Evolutionary conservation across 768 basidiomycete genomes (phyloP).

Genomic region (Suillus fuscotomentosus): DNA sequence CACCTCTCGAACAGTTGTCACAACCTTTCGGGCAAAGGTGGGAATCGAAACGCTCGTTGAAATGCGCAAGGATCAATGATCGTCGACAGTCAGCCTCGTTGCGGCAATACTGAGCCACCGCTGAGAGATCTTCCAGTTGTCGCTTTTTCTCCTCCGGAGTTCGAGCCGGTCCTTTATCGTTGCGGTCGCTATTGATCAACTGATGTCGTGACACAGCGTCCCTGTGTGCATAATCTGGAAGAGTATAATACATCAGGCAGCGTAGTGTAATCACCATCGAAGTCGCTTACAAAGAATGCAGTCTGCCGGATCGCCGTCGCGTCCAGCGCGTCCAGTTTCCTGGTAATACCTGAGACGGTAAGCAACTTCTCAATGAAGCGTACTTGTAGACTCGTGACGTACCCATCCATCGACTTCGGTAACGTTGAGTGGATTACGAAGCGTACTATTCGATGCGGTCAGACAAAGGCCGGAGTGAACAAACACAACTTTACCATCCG

Average conservation of each 20-base stretch:
- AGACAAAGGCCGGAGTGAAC: background rate
- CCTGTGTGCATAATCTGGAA: slow-evolving; percentile 59
- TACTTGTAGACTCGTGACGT: slow-evolving; percentile 21
- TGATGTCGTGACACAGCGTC: slow-evolving; percentile 57
- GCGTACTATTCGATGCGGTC: slow-evolving; percentile 54
- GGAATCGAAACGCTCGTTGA: slow-evolving; percentile 77
- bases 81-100: slow-evolving; percentile 88
- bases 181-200: slow-evolving; percentile 59
- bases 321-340: slow-evolving; percentile 95
- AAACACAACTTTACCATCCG: slow-evolving; percentile 50
- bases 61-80: slow-evolving; percentile 83
- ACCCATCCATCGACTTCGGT: slow-evolving; percentile 85
- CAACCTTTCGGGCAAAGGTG: slow-evolving; percentile 67
- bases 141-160: slow-evolving; percentile 47
- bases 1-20: slow-evolving; percentile 73
- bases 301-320: slow-evolving; percentile 81
- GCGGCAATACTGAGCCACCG: slow-evolving; percentile 76
- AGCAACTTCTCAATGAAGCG: slow-evolving; percentile 9
- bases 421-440: slow-evolving; percentile 89
- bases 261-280: background rate
- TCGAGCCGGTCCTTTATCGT: slow-evolving; percentile 32
- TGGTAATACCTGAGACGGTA: slow-evolving; percentile 69
- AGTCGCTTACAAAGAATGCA: slow-evolving; percentile 78
- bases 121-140: slow-evolving; percentile 60
- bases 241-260: background rate